Evolutionary conservation across 441 rosid species (phyloP).

Genomic region (Adansonia rubrostipa): DNA sequence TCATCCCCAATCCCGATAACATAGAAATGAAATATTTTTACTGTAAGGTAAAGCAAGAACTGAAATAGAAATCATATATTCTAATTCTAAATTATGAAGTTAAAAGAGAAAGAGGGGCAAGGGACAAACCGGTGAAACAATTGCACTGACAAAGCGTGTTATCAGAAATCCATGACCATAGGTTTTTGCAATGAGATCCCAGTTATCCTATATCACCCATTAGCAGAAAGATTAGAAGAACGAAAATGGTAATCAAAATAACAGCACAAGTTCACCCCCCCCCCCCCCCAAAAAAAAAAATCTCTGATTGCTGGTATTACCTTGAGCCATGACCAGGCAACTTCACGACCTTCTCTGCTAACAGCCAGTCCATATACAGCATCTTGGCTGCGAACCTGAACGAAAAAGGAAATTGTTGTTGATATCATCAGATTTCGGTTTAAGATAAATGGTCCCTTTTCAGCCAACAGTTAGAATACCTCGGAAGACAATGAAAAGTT

Average conservation of each 20-base stretch:
- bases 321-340: slow-evolving; percentile 75
- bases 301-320: slow-evolving; percentile 31
- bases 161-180: slow-evolving; percentile 81
- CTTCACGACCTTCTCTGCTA: slow-evolving; percentile 67
- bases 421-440: slow-evolving; percentile 2
- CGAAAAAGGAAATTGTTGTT: slow-evolving; percentile 10
- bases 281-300: not conserved
- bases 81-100: slow-evolving; percentile 1
- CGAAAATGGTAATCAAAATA: not conserved
- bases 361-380: slow-evolving; percentile 60
- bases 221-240: slow-evolving; percentile 1
- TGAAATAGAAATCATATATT: not conserved
- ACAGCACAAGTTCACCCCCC: not conserved
- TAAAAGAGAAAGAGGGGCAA: not conserved
- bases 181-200: slow-evolving; percentile 71
- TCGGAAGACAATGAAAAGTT: slow-evolving; percentile 78
- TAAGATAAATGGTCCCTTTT: not conserved
- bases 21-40: no score
- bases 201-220: slow-evolving; percentile 57
- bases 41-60: not conserved
- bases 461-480: slow-evolving; percentile 44
- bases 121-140: slow-evolving; percentile 79
- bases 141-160: slow-evolving; percentile 67
- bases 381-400: slow-evolving; percentile 84
- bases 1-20: no score